phyloP scores from a whole-genome alignment of 768 basidiomycete genomes.

The Auriscalpium vulgare region DNA sequence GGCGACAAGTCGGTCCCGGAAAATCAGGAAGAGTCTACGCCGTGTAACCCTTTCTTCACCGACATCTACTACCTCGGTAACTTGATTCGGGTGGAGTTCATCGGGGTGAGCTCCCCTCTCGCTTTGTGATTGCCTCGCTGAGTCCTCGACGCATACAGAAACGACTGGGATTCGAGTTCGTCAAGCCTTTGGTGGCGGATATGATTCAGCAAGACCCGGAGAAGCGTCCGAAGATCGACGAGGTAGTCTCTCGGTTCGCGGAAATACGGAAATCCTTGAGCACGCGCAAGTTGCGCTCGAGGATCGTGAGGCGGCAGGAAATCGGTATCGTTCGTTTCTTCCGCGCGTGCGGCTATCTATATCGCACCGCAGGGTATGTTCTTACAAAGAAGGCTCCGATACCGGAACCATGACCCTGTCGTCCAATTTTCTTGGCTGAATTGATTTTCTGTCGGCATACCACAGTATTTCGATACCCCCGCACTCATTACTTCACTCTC shows the following conservation, averaged over 20 bases:
- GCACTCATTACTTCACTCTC: no score
- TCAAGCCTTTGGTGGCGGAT: conserved; percentile 15
- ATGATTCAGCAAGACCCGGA: conserved; percentile 29
- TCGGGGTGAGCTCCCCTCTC: conserved; percentile 8
- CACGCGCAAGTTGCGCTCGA: no score
- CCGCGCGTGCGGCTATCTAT: no score
- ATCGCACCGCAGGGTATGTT: no score
- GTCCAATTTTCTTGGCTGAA: no score
- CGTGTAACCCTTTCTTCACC: conserved; percentile 18
- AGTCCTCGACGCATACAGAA: not conserved
- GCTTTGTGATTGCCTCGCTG: not conserved
- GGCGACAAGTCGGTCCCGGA: conserved; percentile 22
- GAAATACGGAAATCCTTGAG: no score
- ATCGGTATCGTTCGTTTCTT: no score
- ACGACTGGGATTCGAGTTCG: not conserved
- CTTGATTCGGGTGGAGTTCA: conserved; percentile 13
- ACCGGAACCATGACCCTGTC: no score
- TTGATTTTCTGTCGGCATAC: no score
- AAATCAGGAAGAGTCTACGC: conserved; percentile 1
- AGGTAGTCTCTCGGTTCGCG: conserved; percentile 18
- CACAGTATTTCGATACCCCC: no score
- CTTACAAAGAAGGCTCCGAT: no score
- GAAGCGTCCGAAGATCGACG: conserved; percentile 1
- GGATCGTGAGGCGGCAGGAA: no score
- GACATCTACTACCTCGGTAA: conserved; percentile 22